These are phyloP conservation scores for Colletotrichum higginsianum DNA, from an alignment of 2,329 filamentous ascomycete species.

Conservation along the genomic window DNA sequence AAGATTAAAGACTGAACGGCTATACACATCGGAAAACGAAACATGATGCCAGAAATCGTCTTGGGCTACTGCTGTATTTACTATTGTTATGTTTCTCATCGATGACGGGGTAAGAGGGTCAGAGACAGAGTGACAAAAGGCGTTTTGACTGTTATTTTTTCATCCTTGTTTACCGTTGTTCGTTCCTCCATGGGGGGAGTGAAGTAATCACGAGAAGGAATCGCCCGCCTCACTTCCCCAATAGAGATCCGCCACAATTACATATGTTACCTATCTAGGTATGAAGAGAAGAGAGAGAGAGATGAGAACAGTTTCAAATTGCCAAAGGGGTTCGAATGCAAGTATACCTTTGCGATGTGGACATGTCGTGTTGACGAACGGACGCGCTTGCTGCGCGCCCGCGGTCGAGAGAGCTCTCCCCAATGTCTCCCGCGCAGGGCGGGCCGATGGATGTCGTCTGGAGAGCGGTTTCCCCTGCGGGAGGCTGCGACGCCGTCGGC, in stretches of 20 bases:
- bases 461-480: too few species aligned
- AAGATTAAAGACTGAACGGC: not conserved
- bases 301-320: too few species aligned
- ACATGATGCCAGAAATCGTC: conserved; percentile 3
- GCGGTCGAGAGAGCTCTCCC: too few species aligned
- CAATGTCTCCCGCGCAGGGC: too few species aligned
- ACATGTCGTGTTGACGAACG: too few species aligned
- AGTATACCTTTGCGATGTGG: too few species aligned
- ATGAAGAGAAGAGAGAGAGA: too few species aligned
- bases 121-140: conserved; percentile 4
- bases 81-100: conserved; percentile 13
- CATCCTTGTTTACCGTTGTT: not conserved
- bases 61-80: conserved; percentile 25
- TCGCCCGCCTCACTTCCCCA: not conserved
- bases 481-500: too few species aligned
- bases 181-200: not conserved
- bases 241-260: conserved; percentile 22
- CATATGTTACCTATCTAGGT: conserved; percentile 10
- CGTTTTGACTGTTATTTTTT: conserved; percentile 27
- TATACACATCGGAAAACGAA: conserved; percentile 3
- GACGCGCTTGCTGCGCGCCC: too few species aligned
- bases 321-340: too few species aligned
- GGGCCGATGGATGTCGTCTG: too few species aligned
- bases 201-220: not conserved
- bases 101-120: not conserved